A percentile compares a stretch with the other conserved stretches of the same genome.
phyloP scores from a whole-genome alignment of 2,329 filamentous ascomycete species.

The Nemania abortiva region DNA sequence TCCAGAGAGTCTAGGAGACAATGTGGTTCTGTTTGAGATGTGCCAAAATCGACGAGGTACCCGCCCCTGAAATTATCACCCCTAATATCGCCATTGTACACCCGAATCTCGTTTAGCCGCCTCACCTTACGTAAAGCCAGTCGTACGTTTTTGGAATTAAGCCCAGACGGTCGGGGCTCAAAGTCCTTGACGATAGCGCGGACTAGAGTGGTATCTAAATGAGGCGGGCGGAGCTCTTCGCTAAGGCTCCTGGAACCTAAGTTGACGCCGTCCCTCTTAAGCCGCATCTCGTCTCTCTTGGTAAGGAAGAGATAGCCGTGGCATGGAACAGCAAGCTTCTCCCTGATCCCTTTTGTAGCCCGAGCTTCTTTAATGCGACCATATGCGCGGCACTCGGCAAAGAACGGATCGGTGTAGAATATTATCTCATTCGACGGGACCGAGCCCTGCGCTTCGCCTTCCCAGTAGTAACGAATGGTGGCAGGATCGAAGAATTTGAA shows the following conservation, averaged over 20 bases:
- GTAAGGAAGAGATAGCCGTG: slow-evolving; percentile 21
- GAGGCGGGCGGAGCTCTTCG: slow-evolving; percentile 8
- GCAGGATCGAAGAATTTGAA: slow-evolving; percentile 23
- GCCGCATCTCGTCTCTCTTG: slow-evolving; percentile 1
- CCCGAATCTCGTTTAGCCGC: slow-evolving; percentile 9
- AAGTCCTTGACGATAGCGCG: slow-evolving; percentile 19
- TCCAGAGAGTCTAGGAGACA: slow-evolving; percentile 1
- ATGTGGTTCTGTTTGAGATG: slow-evolving; percentile 14
- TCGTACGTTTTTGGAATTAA: slow-evolving; percentile 12
- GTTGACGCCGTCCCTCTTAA: slow-evolving; percentile 9
- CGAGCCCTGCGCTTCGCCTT: background rate
- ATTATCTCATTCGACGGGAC: slow-evolving; percentile 16
- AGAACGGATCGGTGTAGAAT: slow-evolving; percentile 23
- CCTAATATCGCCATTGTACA: slow-evolving; percentile 18
- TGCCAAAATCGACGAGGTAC: slow-evolving; percentile 14
- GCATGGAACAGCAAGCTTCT: slow-evolving; percentile 13
- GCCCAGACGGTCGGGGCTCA: slow-evolving; percentile 15
- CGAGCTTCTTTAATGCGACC: slow-evolving; percentile 19
- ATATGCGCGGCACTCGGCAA: slow-evolving; percentile 20
- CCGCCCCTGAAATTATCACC: slow-evolving; percentile 15
- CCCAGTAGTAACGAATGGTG: slow-evolving; percentile 1
- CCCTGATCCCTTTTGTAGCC: background rate
- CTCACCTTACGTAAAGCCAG: slow-evolving; percentile 9
- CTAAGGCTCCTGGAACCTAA: slow-evolving; percentile 10
- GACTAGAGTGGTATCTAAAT: slow-evolving; percentile 1